Conservation (phyloP, 176 grass and related monocot species). For the Otatea glauca region DNA sequence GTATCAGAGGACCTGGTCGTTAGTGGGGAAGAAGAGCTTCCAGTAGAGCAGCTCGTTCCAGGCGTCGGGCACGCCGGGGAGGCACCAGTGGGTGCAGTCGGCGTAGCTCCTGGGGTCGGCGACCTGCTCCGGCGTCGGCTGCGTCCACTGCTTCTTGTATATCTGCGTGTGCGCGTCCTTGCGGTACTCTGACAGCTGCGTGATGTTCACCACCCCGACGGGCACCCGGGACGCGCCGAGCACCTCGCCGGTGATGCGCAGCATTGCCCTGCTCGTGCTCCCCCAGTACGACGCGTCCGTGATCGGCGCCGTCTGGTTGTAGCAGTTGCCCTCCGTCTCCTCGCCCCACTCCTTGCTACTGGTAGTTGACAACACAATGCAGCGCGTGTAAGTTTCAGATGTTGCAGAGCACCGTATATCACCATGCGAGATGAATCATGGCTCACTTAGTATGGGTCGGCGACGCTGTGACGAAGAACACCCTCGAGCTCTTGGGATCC, state of each 20-base stretch:
- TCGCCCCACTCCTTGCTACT: slow-evolving; percentile 61
- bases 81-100: slow-evolving; percentile 83
- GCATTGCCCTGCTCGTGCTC: slow-evolving; percentile 51
- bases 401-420: no score
- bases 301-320: slow-evolving; percentile 56
- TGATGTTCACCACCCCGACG: slow-evolving; percentile 64
- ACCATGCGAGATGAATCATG: no score
- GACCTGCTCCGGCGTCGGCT: slow-evolving; percentile 54
- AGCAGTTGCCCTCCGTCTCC: slow-evolving; percentile 56
- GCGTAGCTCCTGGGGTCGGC: slow-evolving; percentile 63
- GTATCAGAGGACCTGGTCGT: slow-evolving; percentile 49
- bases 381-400: background rate
- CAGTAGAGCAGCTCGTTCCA: slow-evolving; percentile 82
- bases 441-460: slow-evolving; percentile 54
- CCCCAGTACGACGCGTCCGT: slow-evolving; percentile 41
- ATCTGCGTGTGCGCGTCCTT: slow-evolving; percentile 64
- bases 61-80: slow-evolving; percentile 70
- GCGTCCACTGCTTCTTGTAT: slow-evolving; percentile 56
- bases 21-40: slow-evolving; percentile 68
- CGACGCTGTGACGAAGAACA: slow-evolving; percentile 74
- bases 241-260: slow-evolving; percentile 50
- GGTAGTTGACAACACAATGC: background rate
- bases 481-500: slow-evolving; percentile 54
- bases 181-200: slow-evolving; percentile 64
- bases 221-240: slow-evolving; percentile 53